Base-by-base conservation (phyloP, 2,329 filamentous ascomycete genomes). In the Trichoderma arundinaceum region DNA sequence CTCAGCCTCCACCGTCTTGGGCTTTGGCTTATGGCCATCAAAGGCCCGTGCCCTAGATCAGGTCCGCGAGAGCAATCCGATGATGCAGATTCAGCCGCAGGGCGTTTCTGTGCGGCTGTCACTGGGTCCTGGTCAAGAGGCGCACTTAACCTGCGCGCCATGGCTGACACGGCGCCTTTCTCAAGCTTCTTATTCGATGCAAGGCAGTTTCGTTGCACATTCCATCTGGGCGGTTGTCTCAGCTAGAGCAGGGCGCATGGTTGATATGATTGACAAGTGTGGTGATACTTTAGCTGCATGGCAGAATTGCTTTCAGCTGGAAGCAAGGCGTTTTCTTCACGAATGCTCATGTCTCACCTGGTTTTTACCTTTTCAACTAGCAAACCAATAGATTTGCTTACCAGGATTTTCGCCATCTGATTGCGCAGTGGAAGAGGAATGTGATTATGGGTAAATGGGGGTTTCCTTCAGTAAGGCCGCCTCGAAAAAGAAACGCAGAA, bases 71-170 rank as follows among this genome's bases (percentile, higher is more conserved):
- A 41, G 28, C 46, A 54, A 44, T 46, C 49, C 49, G 39, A 46
- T 39, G 60, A 52, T 63, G 49, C 13, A 63, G 60, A 63, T 63
- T 63, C 60, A 63, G 60, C 60, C 39, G 49, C 60, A 63, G 32
- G 49, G 38, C 49, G 59, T 43, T 46, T 63, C 49, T 35, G 10
- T 63, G 49, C 28, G 38, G 59, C 59, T 63, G 39, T 63, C 49
- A 28, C 39, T 59, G 56, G 56, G 19, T 22, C 32, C 13, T 9
- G 39, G 28, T 48, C 39, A 22, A 52, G 35, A 62, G 38, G 59
- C 56, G 54, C 54, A 46, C 53, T 46, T 19, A 35, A 38, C 32
- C 46, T 13, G 7, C 28, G 43, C 48, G 38, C 39, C 10, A 17
- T 62, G 49, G 49, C 57, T 39, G 38, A 53, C 60, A 13, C 28